Base-by-base conservation (phyloP, 2,329 filamentous ascomycete genomes). In the Mariannaea sp. region DNA sequence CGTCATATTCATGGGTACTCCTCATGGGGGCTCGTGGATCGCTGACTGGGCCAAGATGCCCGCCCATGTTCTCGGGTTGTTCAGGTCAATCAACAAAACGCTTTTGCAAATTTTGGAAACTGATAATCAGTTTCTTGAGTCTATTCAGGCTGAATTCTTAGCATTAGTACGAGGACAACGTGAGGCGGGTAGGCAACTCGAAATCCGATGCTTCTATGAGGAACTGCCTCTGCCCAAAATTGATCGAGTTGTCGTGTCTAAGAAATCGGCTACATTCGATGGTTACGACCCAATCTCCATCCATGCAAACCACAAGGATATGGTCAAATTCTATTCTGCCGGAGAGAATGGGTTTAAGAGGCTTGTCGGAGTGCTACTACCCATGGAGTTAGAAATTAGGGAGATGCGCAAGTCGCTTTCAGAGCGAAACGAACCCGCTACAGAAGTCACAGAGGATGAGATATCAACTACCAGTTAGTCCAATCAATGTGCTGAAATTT, bases 1-100 rank as follows among this genome's bases (percentile, higher is more conserved):
- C 7, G 60, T 75, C n/a, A 26, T 63, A 6, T 75, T 75, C 49
- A 67, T 75, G 60, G 71, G 73, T 3, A 74, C 72, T 1, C 73
- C 73, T 20, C 70, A 75, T 50, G 60, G 42, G 13, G 72, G 71
- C 4, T 60, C 69, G 0, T 68, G 64, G 66, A 60, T 71, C 49
- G 71, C 72, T 0, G 42, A 68, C 26, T 75, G 70, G 72, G 65
- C 64, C 0, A 62, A 55, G 10, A 66, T 70, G n/a, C 64, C 66
- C 0, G 68, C 57, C 16, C 54, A 51, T 2, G 58, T 56, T 16
- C 47, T 75, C 1, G 68, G 69, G 1, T 4, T 72, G 2, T 14
- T 70, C 10, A 73, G 67, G 46, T 64, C 64, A 3, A 66, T 59
- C 20, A 74, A 73, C 53, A 67, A 42, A 24, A 56, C 58, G 14